Conservation (phyloP, 352 stramenopile genomes). For the Globisporangium solare region DNA sequence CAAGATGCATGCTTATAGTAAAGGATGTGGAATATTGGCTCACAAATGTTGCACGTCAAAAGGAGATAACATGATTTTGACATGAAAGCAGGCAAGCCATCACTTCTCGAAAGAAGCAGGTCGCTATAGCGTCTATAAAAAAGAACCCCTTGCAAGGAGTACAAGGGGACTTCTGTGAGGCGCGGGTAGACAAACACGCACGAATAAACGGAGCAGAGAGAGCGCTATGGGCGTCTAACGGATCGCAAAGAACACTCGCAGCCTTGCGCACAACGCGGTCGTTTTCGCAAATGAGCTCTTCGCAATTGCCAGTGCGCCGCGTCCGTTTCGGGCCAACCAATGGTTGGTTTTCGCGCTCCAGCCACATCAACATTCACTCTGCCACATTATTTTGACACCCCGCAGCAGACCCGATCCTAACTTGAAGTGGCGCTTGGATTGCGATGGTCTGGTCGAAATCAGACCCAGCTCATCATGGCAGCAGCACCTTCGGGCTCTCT, state of each 20-base stretch:
- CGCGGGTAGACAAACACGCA: neutral
- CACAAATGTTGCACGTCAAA: slow-evolving; percentile 19
- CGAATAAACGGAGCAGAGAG: neutral
- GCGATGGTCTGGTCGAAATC: too few species aligned
- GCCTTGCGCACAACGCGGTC: too few species aligned
- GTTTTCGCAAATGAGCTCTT: neutral
- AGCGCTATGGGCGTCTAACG: too few species aligned
- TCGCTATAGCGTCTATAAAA: slow-evolving; percentile 15
- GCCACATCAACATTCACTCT: neutral
- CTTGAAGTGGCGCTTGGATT: neutral
- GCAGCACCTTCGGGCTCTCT: neutral
- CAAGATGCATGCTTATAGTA: neutral
- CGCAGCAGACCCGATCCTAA: neutral
- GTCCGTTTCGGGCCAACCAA: neutral
- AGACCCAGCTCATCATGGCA: neutral
- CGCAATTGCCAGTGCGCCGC: too few species aligned
- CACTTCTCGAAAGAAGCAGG: neutral
- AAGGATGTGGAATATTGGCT: slow-evolving; percentile 4
- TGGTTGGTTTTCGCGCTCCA: neutral
- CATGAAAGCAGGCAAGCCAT: slow-evolving; percentile 22
- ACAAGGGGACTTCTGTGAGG: slow-evolving; percentile 16
- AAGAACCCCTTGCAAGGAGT: slow-evolving; percentile 14
- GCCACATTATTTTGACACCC: neutral
- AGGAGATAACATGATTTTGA: slow-evolving; percentile 16
- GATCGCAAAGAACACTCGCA: too few species aligned